Conservation (phyloP, 1,139 yeast genomes). For the Saccharomyces pastorianus region DNA sequence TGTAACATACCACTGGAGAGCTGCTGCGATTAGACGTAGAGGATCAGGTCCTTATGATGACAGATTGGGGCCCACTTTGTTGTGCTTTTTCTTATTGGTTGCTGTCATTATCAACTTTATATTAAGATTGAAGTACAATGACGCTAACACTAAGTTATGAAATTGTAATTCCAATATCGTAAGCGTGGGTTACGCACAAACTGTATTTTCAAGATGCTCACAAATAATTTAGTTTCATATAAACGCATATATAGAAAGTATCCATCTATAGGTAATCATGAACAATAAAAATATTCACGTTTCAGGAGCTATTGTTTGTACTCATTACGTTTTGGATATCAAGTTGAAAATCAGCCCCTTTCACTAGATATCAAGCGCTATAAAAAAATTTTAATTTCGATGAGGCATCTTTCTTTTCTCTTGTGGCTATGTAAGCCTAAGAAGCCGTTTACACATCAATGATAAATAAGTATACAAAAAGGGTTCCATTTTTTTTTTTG, state of each 20-base stretch:
- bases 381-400: not conserved
- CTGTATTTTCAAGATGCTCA: not conserved
- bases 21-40: constrained; percentile 92
- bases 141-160: not conserved
- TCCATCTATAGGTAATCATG: not conserved
- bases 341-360: not conserved
- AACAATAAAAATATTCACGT: not conserved
- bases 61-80: constrained; percentile 97
- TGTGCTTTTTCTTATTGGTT: constrained; percentile 82
- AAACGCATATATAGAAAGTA: not conserved
- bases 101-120: constrained; percentile 91
- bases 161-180: not conserved
- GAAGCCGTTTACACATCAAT: not conserved
- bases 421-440: not conserved
- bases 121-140: constrained; percentile 54
- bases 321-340: not conserved
- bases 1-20: constrained; percentile 97
- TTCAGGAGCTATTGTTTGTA: not conserved
- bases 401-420: not conserved
- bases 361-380: not conserved
- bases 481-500: not conserved
- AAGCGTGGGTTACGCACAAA: not conserved
- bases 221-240: not conserved
- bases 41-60: constrained; percentile 98
- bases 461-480: not conserved